These are phyloP conservation scores for Actinomortierella ambigua DNA, from an alignment of 371 early-diverging fungal species.

Conservation along the genomic window DNA sequence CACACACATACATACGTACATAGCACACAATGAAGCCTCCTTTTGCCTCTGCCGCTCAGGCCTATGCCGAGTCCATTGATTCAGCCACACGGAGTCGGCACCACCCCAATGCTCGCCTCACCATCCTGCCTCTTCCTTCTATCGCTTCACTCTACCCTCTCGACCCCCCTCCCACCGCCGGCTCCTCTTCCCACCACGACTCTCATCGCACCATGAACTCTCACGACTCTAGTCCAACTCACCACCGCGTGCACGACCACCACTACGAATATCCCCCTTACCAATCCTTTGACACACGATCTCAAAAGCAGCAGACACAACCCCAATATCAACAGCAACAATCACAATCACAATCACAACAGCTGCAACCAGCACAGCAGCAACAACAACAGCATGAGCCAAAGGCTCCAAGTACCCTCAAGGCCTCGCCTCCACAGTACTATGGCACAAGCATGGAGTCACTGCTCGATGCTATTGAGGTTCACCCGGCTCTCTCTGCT, in stretches of 20 bases:
- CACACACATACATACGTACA: slow-evolving; percentile 1
- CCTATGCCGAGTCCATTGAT: slow-evolving; percentile 45
- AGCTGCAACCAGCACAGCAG: slow-evolving; percentile 8
- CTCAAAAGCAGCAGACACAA: slow-evolving; percentile 23
- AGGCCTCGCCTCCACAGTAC: slow-evolving; percentile 17
- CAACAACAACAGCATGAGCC: slow-evolving; percentile 1
- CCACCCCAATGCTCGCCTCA: slow-evolving; percentile 44
- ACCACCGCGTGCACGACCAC: slow-evolving; percentile 23
- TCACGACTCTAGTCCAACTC: slow-evolving; percentile 6
- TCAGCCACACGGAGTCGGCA: slow-evolving; percentile 44
- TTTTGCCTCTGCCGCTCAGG: slow-evolving; percentile 44
- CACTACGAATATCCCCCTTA: slow-evolving; percentile 25
- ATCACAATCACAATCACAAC: slow-evolving; percentile 10
- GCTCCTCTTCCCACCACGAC: slow-evolving; percentile 19
- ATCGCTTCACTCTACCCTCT: slow-evolving; percentile 43
- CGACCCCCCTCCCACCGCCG: slow-evolving; percentile 14
- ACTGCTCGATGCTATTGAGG: slow-evolving; percentile 43
- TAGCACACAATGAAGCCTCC: slow-evolving; percentile 33
- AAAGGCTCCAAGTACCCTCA: slow-evolving; percentile 9
- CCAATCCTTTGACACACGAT: slow-evolving; percentile 27
- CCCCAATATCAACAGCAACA: slow-evolving; percentile 3
- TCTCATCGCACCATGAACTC: slow-evolving; percentile 3
- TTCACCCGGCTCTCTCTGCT: slow-evolving; percentile 31
- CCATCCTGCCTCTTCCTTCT: slow-evolving; percentile 44
- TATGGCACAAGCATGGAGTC: slow-evolving; percentile 45